phyloP scores from a whole-genome alignment of 139 green algal species.

The Chlorella sp. region DNA sequence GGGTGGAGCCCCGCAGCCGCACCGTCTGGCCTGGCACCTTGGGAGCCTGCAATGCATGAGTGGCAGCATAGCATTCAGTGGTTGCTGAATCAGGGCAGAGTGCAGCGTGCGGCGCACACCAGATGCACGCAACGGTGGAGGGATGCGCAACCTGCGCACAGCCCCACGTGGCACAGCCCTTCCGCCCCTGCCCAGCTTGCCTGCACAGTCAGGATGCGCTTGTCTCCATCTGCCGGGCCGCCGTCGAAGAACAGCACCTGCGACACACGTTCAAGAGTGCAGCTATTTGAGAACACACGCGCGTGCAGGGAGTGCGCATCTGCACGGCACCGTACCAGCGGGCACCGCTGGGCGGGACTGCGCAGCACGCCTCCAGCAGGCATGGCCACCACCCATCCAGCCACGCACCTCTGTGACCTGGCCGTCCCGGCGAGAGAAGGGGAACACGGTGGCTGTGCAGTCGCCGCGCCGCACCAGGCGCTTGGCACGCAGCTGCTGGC shows the following conservation, averaged over 20 bases:
- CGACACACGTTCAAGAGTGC: background rate
- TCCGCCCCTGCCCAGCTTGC: background rate
- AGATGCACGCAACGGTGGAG: too few species aligned
- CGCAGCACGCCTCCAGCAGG: too few species aligned
- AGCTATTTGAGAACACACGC: too few species aligned
- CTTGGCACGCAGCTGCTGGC: conserved; percentile 43
- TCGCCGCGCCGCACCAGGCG: conserved; percentile 30
- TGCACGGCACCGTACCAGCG: too few species aligned
- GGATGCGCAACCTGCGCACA: background rate
- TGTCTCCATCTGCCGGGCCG: background rate
- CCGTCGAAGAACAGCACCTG: conserved; percentile 46
- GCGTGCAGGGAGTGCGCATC: too few species aligned
- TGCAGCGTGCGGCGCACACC: too few species aligned
- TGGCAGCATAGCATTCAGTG: background rate
- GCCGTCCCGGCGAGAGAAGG: conserved; percentile 30
- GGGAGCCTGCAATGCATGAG: background rate
- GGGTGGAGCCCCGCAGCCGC: conserved; percentile 19
- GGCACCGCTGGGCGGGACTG: too few species aligned
- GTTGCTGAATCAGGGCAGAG: too few species aligned
- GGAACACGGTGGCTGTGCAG: conserved; percentile 19
- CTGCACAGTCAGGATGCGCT: conserved; percentile 45
- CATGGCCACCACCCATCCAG: too few species aligned
- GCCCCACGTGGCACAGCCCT: too few species aligned
- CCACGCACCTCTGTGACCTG: conserved; percentile 22
- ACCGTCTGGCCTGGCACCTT: conserved; percentile 13